Evolutionary conservation across 768 basidiomycete genomes (phyloP).

Genomic region (Suillus alpinus): DNA sequence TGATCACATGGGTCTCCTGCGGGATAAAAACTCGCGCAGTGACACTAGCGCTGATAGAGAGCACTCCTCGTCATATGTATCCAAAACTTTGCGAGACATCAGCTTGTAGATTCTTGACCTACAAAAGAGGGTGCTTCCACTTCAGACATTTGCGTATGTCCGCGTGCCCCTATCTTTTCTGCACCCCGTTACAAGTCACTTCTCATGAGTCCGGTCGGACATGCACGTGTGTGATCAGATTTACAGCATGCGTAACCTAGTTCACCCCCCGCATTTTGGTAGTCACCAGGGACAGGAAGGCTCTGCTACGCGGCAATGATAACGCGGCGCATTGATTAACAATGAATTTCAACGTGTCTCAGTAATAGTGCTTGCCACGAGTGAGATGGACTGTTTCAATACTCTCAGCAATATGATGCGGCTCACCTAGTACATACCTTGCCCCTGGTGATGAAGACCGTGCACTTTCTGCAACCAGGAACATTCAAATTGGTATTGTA

Average conservation of each 20-base stretch:
- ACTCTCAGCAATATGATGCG: background rate
- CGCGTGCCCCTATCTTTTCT: background rate
- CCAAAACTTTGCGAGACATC: background rate
- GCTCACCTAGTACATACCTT: background rate
- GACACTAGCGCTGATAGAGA: background rate
- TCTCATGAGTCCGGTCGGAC: background rate
- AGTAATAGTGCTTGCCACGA: background rate
- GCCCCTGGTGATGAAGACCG: background rate
- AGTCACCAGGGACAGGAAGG: conserved; percentile 1
- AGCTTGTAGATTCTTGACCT: background rate
- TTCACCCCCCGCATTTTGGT: background rate
- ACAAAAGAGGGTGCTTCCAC: background rate
- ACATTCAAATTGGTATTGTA: background rate
- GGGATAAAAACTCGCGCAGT: background rate
- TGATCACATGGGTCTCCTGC: background rate
- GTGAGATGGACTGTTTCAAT: background rate
- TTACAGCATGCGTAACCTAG: background rate
- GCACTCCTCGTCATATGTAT: background rate
- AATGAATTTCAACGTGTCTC: background rate
- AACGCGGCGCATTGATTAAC: background rate
- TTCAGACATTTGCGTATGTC: background rate
- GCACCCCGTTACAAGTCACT: background rate
- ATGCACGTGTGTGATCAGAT: background rate
- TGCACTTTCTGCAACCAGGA: conserved; percentile 1
- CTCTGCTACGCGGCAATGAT: background rate